Conservation (phyloP, 1,284 basidiomycete species). For the Amylostereum areolatum region DNA sequence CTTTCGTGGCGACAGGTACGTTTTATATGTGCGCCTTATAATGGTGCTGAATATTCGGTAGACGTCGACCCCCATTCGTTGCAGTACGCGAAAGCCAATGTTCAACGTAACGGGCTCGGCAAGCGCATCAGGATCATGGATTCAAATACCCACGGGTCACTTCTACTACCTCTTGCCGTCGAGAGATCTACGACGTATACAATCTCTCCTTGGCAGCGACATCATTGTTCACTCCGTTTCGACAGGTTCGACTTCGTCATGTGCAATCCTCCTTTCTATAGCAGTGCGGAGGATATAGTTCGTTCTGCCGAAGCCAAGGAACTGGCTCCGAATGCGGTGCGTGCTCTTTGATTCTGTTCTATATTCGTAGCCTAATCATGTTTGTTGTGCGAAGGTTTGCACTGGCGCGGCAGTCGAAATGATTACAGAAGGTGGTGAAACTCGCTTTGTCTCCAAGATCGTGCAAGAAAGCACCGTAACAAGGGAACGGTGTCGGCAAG, state of each 20-base stretch:
- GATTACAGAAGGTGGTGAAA: constrained; percentile 84
- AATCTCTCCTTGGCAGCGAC: background rate
- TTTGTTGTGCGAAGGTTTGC: constrained; percentile 47
- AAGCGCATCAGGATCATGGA: constrained; percentile 44
- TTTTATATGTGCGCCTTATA: background rate
- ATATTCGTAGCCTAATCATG: background rate
- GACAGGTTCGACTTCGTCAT: constrained; percentile 67
- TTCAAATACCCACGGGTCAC: constrained; percentile 30
- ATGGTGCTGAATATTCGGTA: constrained; percentile 18
- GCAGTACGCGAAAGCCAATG: constrained; percentile 45
- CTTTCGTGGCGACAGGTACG: constrained; percentile 69
- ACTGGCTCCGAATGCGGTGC: constrained; percentile 57
- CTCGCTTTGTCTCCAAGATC: constrained; percentile 72
- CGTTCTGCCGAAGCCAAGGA: constrained; percentile 59
- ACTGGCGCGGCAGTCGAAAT: constrained; percentile 84
- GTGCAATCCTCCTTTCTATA: constrained; percentile 96
- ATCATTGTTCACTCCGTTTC: background rate
- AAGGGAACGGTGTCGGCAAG: constrained; percentile 46
- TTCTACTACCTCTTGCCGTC: constrained; percentile 42
- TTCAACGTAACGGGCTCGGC: constrained; percentile 47
- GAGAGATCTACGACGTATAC: constrained; percentile 7
- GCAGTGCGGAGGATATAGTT: constrained; percentile 60
- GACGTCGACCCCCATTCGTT: constrained; percentile 68
- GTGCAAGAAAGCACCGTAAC: constrained; percentile 63
- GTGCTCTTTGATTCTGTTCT: constrained; percentile 17